phyloP scores from a whole-genome alignment of 2,329 filamentous ascomycete species.

The Aspergillus luchuensis region DNA sequence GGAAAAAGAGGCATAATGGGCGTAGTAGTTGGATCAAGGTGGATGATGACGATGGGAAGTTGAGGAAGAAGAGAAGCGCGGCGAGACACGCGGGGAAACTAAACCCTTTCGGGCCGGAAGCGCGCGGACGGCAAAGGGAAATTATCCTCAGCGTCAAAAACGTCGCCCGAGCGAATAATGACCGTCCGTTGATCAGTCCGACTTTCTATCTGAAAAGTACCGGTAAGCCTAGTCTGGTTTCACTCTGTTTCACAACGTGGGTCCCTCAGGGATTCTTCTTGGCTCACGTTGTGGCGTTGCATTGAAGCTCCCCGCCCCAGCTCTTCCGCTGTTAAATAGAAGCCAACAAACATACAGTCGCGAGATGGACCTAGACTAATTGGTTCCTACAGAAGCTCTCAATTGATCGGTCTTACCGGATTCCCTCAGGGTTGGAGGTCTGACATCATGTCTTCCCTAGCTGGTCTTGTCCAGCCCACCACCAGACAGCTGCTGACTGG shows the following conservation, averaged over 20 bases:
- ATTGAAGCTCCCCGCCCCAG: neutral
- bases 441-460: conserved; percentile 30
- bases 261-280: neutral
- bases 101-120: conserved; percentile 6
- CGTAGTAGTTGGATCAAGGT: neutral
- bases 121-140: neutral
- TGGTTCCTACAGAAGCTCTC: neutral
- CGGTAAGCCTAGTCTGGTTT: conserved; percentile 20
- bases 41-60: neutral
- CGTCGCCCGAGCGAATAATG: neutral
- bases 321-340: neutral
- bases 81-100: conserved; percentile 26
- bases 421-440: neutral
- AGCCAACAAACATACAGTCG: neutral
- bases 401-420: neutral
- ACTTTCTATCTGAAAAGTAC: conserved; percentile 19
- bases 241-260: conserved; percentile 13
- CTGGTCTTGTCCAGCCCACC: conserved; percentile 31
- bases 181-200: conserved; percentile 12
- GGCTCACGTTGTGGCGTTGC: neutral
- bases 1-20: conserved; percentile 42
- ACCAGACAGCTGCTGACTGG: conserved; percentile 29
- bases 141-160: conserved; percentile 4
- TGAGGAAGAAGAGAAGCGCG: conserved; percentile 28
- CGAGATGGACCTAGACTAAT: neutral